phyloP scores from a whole-genome alignment of 768 basidiomycete genomes.

The Boletus sp. region DNA sequence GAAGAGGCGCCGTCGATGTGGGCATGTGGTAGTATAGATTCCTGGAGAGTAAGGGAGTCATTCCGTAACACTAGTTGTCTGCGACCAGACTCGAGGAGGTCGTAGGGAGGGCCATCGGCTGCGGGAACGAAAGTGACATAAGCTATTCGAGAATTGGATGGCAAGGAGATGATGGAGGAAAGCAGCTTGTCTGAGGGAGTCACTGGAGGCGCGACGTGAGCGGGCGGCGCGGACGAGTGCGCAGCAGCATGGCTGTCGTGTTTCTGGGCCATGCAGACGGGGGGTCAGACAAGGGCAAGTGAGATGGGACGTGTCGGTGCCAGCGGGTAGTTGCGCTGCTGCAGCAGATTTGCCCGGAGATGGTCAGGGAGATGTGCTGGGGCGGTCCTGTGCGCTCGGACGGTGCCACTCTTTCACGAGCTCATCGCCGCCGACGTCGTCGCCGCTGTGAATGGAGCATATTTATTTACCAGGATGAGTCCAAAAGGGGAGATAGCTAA shows the following conservation, averaged over 20 bases:
- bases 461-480: conserved; percentile 7
- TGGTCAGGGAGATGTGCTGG: background rate
- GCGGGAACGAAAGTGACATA: conserved; percentile 45
- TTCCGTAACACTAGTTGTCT: conserved; percentile 44
- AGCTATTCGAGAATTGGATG: conserved; percentile 40
- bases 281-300: background rate
- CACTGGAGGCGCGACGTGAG: conserved; percentile 29
- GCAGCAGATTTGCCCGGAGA: background rate
- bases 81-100: conserved; percentile 56
- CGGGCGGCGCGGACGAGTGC: conserved; percentile 8
- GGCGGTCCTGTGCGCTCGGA: conserved; percentile 11
- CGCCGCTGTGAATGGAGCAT: conserved; percentile 5
- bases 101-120: conserved; percentile 29
- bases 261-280: conserved; percentile 30
- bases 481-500: conserved; percentile 21
- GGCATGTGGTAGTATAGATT: conserved; percentile 52
- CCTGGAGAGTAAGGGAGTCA: conserved; percentile 38
- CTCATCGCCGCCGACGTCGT: conserved; percentile 24
- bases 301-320: conserved; percentile 3
- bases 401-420: conserved; percentile 20
- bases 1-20: conserved; percentile 43
- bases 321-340: background rate
- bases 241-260: conserved; percentile 20
- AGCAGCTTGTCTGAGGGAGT: conserved; percentile 42
- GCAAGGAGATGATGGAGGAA: conserved; percentile 47